Conservation (phyloP, 2,329 filamentous ascomycete genomes). For the Ilyonectria mors-panacis region DNA sequence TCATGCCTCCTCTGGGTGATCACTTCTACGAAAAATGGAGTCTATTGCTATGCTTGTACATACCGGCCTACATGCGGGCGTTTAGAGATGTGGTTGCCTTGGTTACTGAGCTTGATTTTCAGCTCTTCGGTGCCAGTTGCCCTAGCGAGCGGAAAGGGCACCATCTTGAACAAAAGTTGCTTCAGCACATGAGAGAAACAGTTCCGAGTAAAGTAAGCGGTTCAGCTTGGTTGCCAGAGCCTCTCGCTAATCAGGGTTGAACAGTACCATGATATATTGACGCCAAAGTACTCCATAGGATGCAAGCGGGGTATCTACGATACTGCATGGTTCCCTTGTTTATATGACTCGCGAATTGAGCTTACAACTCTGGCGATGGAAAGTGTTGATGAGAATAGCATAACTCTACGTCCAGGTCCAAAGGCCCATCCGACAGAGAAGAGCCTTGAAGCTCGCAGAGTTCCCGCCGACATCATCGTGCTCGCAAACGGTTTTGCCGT, state of each 20-base stretch:
- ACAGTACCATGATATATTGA: background rate
- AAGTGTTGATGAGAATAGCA: background rate
- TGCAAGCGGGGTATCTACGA: slow-evolving; percentile 1
- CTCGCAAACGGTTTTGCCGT: background rate
- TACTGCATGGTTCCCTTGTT: background rate
- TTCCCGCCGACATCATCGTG: slow-evolving; percentile 2
- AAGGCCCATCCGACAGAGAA: background rate
- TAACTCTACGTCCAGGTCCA: slow-evolving; percentile 1
- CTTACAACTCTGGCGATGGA: background rate
- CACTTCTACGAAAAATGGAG: slow-evolving; percentile 1
- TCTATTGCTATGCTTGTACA: background rate
- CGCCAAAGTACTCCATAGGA: background rate
- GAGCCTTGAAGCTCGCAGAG: background rate
- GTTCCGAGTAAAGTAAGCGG: slow-evolving; percentile 4
- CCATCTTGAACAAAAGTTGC: background rate
- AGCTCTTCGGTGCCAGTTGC: background rate
- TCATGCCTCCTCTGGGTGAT: background rate
- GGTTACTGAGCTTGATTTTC: slow-evolving; percentile 1
- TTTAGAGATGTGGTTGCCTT: background rate
- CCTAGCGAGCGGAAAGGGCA: background rate
- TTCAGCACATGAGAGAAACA: background rate
- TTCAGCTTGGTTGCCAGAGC: background rate
- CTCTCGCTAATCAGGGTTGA: background rate
- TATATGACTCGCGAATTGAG: background rate
- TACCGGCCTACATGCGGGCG: background rate